A percentile compares a stretch with the other conserved stretches of the same genome.
These are phyloP conservation scores for Neurospora sp. DNA, from an alignment of 495 filamentous ascomycete species.

Conservation along the genomic window DNA sequence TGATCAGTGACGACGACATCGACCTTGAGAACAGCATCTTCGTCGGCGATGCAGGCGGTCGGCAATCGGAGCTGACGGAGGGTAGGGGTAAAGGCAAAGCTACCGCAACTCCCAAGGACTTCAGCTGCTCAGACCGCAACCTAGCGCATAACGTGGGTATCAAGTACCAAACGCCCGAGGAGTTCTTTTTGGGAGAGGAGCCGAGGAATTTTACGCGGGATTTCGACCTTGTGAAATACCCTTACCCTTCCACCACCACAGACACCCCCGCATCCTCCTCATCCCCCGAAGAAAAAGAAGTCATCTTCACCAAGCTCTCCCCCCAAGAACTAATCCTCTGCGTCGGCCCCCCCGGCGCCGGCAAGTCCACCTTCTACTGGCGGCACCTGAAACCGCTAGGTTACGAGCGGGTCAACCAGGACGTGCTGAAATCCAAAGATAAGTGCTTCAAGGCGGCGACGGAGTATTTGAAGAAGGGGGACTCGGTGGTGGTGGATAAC, in stretches of 20 bases:
- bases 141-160: conserved; percentile 78
- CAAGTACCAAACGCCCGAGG: conserved; percentile 76
- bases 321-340: conserved; percentile 64
- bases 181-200: conserved; percentile 66
- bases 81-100: conserved; percentile 2
- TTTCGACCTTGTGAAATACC: conserved; percentile 49
- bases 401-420: conserved; percentile 85
- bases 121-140: conserved; percentile 74
- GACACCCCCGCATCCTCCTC: not conserved
- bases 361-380: conserved; percentile 88
- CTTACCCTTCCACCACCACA: conserved; percentile 6
- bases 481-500: conserved; percentile 75
- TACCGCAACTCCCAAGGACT: conserved; percentile 31
- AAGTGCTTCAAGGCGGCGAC: conserved; percentile 76
- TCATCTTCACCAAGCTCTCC: not conserved
- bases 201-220: conserved; percentile 51
- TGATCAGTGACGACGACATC: conserved; percentile 47
- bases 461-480: conserved; percentile 50
- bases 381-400: conserved; percentile 64
- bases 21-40: conserved; percentile 65
- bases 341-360: conserved; percentile 78
- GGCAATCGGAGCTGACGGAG: conserved; percentile 19
- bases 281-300: not conserved
- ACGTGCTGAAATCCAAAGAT: conserved; percentile 64
- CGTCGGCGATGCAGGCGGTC: conserved; percentile 76